phyloP scores from a whole-genome alignment of 1,139 yeast species.

The Sugiyamaella novakii region DNA sequence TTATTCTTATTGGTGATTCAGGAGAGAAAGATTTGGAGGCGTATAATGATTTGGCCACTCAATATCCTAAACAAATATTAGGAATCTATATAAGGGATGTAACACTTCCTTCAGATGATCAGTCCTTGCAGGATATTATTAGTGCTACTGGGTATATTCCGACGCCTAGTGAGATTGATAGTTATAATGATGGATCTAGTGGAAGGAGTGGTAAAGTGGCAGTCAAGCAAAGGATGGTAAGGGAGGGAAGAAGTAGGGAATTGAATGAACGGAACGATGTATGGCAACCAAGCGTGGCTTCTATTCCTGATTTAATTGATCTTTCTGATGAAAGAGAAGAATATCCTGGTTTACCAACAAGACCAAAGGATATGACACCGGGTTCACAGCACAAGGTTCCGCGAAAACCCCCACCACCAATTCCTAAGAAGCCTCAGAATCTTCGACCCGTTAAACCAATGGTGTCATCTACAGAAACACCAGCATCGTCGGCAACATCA shows the following conservation, averaged over 20 bases:
- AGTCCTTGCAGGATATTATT: slow-evolving; percentile 23
- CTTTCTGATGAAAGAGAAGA: slow-evolving; percentile 21
- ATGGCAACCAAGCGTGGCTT: neutral
- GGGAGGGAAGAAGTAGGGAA: slow-evolving; percentile 2
- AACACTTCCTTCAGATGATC: slow-evolving; percentile 44
- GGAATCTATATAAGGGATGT: slow-evolving; percentile 86
- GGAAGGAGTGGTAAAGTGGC: slow-evolving; percentile 2
- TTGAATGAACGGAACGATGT: slow-evolving; percentile 1
- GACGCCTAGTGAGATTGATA: slow-evolving; percentile 29
- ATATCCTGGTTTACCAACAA: slow-evolving; percentile 21
- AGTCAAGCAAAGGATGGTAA: slow-evolving; percentile 2
- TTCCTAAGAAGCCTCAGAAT: slow-evolving; percentile 25
- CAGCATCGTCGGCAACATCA: slow-evolving; percentile 21
- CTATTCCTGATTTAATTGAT: slow-evolving; percentile 28
- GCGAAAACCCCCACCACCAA: slow-evolving; percentile 34
- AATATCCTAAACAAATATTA: slow-evolving; percentile 61
- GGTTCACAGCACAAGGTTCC: slow-evolving; percentile 28
- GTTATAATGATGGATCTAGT: slow-evolving; percentile 12
- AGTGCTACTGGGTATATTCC: slow-evolving; percentile 27
- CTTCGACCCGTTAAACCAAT: slow-evolving; percentile 8
- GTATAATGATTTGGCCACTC: slow-evolving; percentile 67
- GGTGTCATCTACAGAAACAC: slow-evolving; percentile 19
- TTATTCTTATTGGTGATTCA: slow-evolving; percentile 88
- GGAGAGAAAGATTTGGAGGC: slow-evolving; percentile 97
- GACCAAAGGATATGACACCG: slow-evolving; percentile 6